Evolutionary conservation across 139 green algal species (phyloP), one percentile per base, ranked within the genome.

Genomic region (Chlamydomonas eustigma): DNA sequence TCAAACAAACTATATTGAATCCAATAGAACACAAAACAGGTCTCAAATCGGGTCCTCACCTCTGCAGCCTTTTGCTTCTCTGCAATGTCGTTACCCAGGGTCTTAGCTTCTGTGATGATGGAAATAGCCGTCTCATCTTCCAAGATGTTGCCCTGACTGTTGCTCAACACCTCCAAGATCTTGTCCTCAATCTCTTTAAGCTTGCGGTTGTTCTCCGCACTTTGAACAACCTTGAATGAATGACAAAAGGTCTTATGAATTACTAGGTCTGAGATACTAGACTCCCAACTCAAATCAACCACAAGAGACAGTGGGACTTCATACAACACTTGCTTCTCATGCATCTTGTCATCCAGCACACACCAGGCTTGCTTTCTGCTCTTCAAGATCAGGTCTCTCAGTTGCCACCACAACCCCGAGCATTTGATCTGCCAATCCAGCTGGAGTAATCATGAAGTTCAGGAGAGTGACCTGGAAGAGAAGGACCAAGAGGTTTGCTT

Each of bases 361-460:
- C 44, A 58, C 88, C 37, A 94, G 87, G 77, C 82, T 72, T 34
- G 88, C 88, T 65, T 90, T 90, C 73, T 92, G 84, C 82, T 94
- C 87, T 76, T 94, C 90, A 22, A 94, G 78, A 71, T 94, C 90
- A n/a, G 90, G 90, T 32, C 90, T 76, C 82, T 94, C 90, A 31
- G 84, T 88, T 37, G 90, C 85, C 34, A 94, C 90, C 37, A 88
- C 87, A 36, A 94, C 85, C 2, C 86, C 88, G 64, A 94, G 87
- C 88, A 94, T 85, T 82, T 94, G 81, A 73, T 94, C 88, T 25
- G 67, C 74, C 70, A 94, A 80, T 25, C 90, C 90, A 22, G 82
- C 84, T 12, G 84, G 88, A 1, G 90, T 94, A 77, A 92, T 93
- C 87, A 92, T 94, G 80, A 94, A 94, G 83, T 94, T 94, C 30